Evolutionary conservation across 225 moss, liverwort and hornwort species (phyloP).

Genomic region (Pseudisothecium myosuroides): DNA sequence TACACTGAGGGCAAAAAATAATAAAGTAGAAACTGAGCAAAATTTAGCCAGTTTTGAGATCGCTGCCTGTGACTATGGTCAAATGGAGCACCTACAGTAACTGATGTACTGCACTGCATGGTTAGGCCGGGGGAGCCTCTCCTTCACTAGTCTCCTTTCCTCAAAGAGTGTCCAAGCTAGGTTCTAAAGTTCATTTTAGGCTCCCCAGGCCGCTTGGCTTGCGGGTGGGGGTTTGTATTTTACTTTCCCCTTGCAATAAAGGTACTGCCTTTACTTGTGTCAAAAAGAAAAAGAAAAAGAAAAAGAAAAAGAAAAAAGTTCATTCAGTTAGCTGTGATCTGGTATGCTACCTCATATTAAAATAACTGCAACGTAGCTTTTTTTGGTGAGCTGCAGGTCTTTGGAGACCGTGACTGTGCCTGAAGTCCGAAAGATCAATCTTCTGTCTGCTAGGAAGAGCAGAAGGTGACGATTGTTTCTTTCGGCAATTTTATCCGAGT

Average conservation of each 20-base stretch:
- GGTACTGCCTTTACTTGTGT: neutral
- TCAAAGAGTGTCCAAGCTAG: neutral
- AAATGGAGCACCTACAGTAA: neutral
- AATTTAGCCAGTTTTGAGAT: too few relatives aligned
- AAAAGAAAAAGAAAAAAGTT: neutral
- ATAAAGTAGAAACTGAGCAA: too few relatives aligned
- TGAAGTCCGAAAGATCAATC: neutral
- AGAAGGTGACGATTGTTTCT: neutral
- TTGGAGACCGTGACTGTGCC: slow-evolving; percentile 1
- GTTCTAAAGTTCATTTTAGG: neutral
- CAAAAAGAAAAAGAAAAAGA: neutral
- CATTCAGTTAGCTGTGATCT: neutral
- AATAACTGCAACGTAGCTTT: neutral
- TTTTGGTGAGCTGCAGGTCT: neutral
- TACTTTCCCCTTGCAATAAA: neutral
- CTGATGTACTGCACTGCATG: neutral
- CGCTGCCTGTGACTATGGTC: too few relatives aligned
- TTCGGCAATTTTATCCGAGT: neutral
- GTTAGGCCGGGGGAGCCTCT: neutral
- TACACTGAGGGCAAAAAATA: too few relatives aligned
- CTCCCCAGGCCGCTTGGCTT: neutral
- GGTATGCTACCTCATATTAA: neutral
- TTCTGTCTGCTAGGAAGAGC: neutral
- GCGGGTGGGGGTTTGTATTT: neutral
- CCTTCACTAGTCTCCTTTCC: neutral